Evolutionary conservation across 257 asterid genomes (phyloP).

Genomic region (Ajuga chamaepitys): DNA sequence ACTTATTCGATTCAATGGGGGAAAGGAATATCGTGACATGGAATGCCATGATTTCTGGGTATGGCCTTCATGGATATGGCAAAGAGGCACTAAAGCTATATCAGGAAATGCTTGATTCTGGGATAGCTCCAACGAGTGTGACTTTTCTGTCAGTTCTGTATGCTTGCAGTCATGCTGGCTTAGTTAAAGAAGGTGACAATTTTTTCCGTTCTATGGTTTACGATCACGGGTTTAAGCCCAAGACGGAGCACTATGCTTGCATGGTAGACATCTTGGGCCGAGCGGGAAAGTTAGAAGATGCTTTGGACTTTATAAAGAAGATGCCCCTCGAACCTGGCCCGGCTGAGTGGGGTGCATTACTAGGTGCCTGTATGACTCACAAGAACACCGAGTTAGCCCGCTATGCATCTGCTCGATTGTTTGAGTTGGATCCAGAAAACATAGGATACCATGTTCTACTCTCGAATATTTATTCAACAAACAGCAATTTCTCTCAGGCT

Average conservation of each 20-base stretch:
- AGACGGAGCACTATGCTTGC: constrained; percentile 74
- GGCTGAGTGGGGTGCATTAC: constrained; percentile 84
- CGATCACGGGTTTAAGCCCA: constrained; percentile 51
- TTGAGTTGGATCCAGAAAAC: constrained; percentile 62
- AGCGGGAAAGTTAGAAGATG: constrained; percentile 65
- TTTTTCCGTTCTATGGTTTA: constrained; percentile 52
- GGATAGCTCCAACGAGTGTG: constrained; percentile 51
- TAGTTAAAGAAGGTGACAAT: constrained; percentile 73
- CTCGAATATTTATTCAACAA: constrained; percentile 64
- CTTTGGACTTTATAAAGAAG: constrained; percentile 46
- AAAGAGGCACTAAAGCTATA: constrained; percentile 49
- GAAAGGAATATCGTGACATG: constrained; percentile 76
- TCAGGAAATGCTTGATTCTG: constrained; percentile 44
- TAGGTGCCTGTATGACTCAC: constrained; percentile 90
- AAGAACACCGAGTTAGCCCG: constrained; percentile 57
- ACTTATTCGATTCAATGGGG: constrained; percentile 41
- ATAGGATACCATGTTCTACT: constrained; percentile 78
- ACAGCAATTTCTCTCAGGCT: constrained; percentile 66
- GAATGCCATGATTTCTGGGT: constrained; percentile 87
- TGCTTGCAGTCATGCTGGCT: constrained; percentile 92
- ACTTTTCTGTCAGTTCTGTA: constrained; percentile 64
- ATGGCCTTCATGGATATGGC: constrained; percentile 84
- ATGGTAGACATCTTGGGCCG: constrained; percentile 92
- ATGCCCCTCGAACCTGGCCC: constrained; percentile 70
- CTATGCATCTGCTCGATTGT: constrained; percentile 57